Evolutionary conservation across 495 filamentous ascomycete species (phyloP).

Genomic region (Podospora pseudoanserina): DNA sequence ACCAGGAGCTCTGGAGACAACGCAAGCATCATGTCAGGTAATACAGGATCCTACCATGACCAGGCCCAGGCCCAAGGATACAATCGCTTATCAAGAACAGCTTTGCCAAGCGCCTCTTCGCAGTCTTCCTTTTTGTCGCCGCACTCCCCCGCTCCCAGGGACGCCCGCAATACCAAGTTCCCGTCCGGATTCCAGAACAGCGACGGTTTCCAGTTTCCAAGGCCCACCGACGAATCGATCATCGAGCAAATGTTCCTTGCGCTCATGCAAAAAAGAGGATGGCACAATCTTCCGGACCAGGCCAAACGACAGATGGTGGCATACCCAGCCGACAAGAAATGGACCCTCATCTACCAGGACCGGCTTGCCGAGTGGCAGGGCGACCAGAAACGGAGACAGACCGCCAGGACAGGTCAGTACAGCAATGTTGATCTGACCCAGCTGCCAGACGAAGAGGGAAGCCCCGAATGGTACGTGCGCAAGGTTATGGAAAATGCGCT

Average conservation of each 20-base stretch:
- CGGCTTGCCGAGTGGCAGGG: constrained; percentile 88
- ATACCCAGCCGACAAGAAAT: constrained; percentile 91
- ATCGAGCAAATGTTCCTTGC: constrained; percentile 91
- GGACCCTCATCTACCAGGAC: constrained; percentile 95
- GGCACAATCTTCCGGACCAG: constrained; percentile 95
- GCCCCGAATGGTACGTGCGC: constrained; percentile 96
- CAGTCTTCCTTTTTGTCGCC: constrained; percentile 47
- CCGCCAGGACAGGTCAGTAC: constrained; percentile 63
- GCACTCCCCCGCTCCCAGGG: constrained; percentile 43
- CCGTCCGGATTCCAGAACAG: constrained; percentile 48
- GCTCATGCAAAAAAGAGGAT: constrained; percentile 95
- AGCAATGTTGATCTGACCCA: constrained; percentile 55
- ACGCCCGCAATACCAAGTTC: constrained; percentile 48
- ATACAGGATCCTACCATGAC: constrained; percentile 67
- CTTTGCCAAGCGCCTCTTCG: constrained; percentile 48
- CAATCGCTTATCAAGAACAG: constrained; percentile 56
- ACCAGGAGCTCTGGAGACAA: constrained; percentile 44
- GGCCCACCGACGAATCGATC: constrained; percentile 75
- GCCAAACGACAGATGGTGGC: constrained; percentile 92
- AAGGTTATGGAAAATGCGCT: constrained; percentile 96
- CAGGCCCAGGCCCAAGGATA: constrained; percentile 63
- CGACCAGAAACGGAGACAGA: constrained; percentile 80
- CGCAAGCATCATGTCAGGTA: constrained; percentile 60
- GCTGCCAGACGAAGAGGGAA: constrained; percentile 86
- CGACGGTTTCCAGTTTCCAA: constrained; percentile 60